Conservation (phyloP, 1,284 basidiomycete genomes). For the Leucoagaricus sp. region DNA sequence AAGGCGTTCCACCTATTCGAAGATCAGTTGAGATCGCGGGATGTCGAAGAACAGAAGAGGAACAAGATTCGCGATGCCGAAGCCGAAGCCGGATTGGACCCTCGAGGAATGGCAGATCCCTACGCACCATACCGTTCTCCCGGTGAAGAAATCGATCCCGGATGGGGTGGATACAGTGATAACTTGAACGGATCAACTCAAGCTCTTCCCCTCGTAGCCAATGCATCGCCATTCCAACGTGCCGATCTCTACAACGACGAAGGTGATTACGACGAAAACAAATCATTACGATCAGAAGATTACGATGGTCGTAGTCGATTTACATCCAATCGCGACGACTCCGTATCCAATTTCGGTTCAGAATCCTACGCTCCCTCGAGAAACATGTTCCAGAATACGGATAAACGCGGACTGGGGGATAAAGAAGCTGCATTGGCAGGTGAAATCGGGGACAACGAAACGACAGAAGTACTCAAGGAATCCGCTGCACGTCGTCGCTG, state of each 20-base stretch:
- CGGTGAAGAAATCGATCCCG: slow-evolving; percentile 38
- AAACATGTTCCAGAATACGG: slow-evolving; percentile 90
- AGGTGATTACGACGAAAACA: slow-evolving; percentile 80
- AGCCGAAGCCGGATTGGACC: slow-evolving; percentile 71
- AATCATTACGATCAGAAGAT: slow-evolving; percentile 75
- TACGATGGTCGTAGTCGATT: slow-evolving; percentile 75
- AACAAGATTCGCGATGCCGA: slow-evolving; percentile 76
- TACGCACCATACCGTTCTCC: slow-evolving; percentile 73
- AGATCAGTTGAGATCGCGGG: slow-evolving; percentile 80
- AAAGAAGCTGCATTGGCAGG: slow-evolving; percentile 76
- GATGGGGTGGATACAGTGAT: slow-evolving; percentile 48
- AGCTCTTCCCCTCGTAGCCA: slow-evolving; percentile 72
- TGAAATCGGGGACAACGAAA: slow-evolving; percentile 80
- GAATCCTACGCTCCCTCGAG: slow-evolving; percentile 92
- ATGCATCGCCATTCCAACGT: slow-evolving; percentile 78
- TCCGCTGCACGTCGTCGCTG: slow-evolving; percentile 81
- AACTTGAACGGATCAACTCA: slow-evolving; percentile 49
- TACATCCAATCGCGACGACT: slow-evolving; percentile 77
- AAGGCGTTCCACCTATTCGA: slow-evolving; percentile 88
- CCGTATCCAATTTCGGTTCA: slow-evolving; percentile 78
- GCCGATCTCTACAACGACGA: slow-evolving; percentile 58
- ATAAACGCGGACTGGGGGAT: slow-evolving; percentile 72
- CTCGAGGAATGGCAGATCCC: slow-evolving; percentile 70
- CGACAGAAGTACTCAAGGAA: slow-evolving; percentile 85
- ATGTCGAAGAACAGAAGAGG: slow-evolving; percentile 83